These are phyloP conservation scores for Xylaria sp. DNA, from an alignment of 2,329 filamentous ascomycete genomes.

Conservation along the genomic window DNA sequence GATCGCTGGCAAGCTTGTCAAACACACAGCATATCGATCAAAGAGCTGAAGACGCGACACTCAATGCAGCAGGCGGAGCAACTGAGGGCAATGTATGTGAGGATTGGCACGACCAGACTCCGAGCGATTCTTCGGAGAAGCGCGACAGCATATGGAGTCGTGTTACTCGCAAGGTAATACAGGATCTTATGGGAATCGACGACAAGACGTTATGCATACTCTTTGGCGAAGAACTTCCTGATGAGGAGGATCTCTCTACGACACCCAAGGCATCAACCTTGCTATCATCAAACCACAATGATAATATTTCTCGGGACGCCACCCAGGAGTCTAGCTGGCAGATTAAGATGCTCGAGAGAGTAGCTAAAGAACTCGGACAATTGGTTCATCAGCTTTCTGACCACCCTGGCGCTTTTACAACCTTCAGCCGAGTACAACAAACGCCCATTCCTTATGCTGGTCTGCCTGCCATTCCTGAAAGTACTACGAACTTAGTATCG, in stretches of 20 bases:
- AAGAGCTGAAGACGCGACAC: constrained; percentile 48
- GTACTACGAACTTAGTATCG: constrained; percentile 50
- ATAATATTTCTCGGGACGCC: constrained; percentile 48
- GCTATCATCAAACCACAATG: constrained; percentile 42
- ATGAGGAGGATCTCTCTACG: constrained; percentile 59
- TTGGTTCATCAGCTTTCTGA: constrained; percentile 85
- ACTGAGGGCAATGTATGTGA: constrained; percentile 55
- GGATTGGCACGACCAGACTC: constrained; percentile 66
- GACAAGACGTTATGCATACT: constrained; percentile 86
- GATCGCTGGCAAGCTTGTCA: constrained; percentile 49
- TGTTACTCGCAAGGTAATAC: constrained; percentile 86
- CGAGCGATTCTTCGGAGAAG: constrained; percentile 55
- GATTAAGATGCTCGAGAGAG: constrained; percentile 80
- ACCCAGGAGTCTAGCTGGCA: constrained; percentile 71
- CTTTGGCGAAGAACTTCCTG: constrained; percentile 81
- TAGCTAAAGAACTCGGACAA: constrained; percentile 86
- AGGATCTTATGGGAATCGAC: constrained; percentile 90
- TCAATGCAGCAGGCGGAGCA: constrained; percentile 47
- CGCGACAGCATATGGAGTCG: constrained; percentile 80
- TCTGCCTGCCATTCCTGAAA: constrained; percentile 72
- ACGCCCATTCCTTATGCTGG: constrained; percentile 81
- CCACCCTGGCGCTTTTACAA: constrained; percentile 88
- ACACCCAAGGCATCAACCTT: constrained; percentile 59
- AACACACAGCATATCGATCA: constrained; percentile 41
- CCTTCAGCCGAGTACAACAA: constrained; percentile 75